phyloP scores from a whole-genome alignment of 768 basidiomycete genomes.

The Serendipita indica region DNA sequence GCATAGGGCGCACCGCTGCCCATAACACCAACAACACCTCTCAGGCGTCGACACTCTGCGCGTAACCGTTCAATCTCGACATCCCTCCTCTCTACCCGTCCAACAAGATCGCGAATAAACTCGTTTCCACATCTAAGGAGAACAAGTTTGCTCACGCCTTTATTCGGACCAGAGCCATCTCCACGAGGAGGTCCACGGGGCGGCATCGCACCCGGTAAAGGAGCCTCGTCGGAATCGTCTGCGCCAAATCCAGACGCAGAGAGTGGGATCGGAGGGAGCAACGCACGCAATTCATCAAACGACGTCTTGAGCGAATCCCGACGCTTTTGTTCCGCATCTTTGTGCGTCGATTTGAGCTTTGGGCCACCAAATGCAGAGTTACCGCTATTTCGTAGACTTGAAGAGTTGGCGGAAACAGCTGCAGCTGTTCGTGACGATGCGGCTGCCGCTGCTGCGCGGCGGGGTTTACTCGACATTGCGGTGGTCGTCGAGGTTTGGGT shows the following conservation, averaged over 20 bases:
- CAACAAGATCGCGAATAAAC: slow-evolving; percentile 63
- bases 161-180: slow-evolving; percentile 82
- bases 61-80: slow-evolving; percentile 56
- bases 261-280: slow-evolving; percentile 63
- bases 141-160: slow-evolving; percentile 87
- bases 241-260: slow-evolving; percentile 36
- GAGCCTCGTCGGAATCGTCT: slow-evolving; percentile 58
- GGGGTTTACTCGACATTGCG: slow-evolving; percentile 24
- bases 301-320: slow-evolving; percentile 92
- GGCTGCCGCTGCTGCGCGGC: slow-evolving; percentile 17
- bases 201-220: slow-evolving; percentile 76
- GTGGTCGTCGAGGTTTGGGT: slow-evolving; percentile 13
- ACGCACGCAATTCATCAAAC: slow-evolving; percentile 65
- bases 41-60: slow-evolving; percentile 47
- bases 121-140: slow-evolving; percentile 83
- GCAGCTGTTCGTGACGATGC: slow-evolving; percentile 15
- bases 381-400: slow-evolving; percentile 21
- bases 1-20: background rate
- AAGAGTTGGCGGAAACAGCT: slow-evolving; percentile 23
- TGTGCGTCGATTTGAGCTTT: slow-evolving; percentile 60
- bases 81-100: slow-evolving; percentile 64
- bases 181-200: slow-evolving; percentile 80
- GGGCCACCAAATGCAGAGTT: slow-evolving; percentile 19
- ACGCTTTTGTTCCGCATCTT: slow-evolving; percentile 93
- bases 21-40: slow-evolving; percentile 16